These are phyloP conservation scores for Casuarina glauca DNA, from an alignment of 306 rosid species.

Conservation along the genomic window DNA sequence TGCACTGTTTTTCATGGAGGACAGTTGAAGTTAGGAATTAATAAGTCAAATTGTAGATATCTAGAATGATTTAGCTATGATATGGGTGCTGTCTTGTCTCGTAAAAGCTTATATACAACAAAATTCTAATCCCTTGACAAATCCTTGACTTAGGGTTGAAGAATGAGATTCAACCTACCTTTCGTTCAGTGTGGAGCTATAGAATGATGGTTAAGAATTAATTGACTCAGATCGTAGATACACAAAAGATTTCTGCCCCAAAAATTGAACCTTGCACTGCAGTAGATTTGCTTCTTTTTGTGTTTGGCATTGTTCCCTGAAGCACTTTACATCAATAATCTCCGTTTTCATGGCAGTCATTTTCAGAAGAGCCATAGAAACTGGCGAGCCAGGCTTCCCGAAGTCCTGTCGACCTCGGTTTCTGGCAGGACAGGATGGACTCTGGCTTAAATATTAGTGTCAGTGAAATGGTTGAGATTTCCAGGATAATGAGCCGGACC, in stretches of 20 bases:
- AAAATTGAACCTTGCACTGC: neutral
- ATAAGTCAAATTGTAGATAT: no score
- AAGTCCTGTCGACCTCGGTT: neutral
- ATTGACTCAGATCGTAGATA: no score
- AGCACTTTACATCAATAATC: neutral
- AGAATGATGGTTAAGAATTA: neutral
- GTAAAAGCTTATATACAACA: neutral
- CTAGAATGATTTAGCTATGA: neutral
- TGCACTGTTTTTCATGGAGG: neutral
- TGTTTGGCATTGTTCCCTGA: neutral
- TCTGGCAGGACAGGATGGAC: neutral
- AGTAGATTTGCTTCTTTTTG: neutral
- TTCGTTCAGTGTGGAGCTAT: neutral
- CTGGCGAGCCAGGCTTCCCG: neutral
- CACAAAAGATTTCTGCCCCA: no score
- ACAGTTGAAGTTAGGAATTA: neutral
- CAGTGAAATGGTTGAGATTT: no score
- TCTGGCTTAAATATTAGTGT: no score
- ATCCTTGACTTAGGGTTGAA: constrained; percentile 23
- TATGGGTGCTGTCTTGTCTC: neutral
- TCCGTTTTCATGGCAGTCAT: neutral
- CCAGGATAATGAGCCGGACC: no score
- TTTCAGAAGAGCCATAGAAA: neutral
- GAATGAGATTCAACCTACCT: constrained; percentile 15
- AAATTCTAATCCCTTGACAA: neutral